A percentile compares a stretch with the other conserved stretches of the same genome.
Evolutionary conservation across 352 stramenopile species (phyloP).

Genomic region (Blastocystis sp.): DNA sequence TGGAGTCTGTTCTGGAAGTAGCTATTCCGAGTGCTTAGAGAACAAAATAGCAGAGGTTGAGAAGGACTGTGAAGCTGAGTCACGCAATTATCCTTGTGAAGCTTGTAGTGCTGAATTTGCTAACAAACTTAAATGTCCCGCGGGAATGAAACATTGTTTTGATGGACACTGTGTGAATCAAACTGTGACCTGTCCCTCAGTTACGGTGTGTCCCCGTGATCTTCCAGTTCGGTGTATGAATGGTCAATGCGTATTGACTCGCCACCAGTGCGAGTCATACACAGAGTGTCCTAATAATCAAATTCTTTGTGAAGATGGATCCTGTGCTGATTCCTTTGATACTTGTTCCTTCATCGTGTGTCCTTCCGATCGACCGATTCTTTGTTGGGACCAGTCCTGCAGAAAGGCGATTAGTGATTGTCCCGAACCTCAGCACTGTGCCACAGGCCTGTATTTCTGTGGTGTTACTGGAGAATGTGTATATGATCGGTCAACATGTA

Average conservation of each 20-base stretch:
- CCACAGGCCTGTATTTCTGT: constrained; percentile 26
- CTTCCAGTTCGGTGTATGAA: constrained; percentile 54
- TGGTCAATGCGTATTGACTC: not conserved
- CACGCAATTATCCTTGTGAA: constrained; percentile 13
- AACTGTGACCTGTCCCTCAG: constrained; percentile 11
- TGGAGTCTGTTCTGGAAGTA: not conserved
- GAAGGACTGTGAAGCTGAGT: not conserved
- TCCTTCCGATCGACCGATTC: not conserved
- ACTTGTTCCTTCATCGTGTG: constrained; percentile 15
- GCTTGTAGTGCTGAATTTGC: not conserved
- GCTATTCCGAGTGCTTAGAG: not conserved
- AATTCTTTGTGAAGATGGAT: constrained; percentile 42
- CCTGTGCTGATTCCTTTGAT: not conserved
- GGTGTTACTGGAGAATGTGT: constrained; percentile 22
- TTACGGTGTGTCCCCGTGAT: constrained; percentile 23
- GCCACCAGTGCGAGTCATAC: not conserved
- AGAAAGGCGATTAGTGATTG: not conserved
- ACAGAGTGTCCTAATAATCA: not conserved
- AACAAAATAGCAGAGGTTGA: not conserved
- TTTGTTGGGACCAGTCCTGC: constrained; percentile 52
- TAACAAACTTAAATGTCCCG: not conserved
- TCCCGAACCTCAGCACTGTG: not conserved
- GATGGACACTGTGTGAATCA: constrained; percentile 19
- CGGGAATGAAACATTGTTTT: constrained; percentile 4
- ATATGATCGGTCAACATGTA: constrained; percentile 41